Evolutionary conservation across 2,329 filamentous ascomycete genomes (phyloP).

Genomic region (Ophiosphaerella narmari): DNA sequence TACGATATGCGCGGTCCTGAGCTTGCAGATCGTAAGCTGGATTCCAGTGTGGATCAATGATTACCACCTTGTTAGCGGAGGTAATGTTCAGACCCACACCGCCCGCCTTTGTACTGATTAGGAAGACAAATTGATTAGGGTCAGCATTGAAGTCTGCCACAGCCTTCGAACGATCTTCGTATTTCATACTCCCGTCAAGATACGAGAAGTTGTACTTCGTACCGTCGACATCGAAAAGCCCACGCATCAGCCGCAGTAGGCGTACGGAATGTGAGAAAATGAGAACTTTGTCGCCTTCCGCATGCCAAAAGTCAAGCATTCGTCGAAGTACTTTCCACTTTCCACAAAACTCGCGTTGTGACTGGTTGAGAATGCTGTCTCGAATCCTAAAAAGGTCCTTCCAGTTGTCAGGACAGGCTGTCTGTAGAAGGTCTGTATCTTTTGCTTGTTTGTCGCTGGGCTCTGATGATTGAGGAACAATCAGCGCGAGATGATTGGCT

Average conservation of each 20-base stretch:
- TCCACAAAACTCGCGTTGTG: slow-evolving; percentile 89
- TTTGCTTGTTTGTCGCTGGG: slow-evolving; percentile 73
- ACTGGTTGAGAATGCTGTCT: slow-evolving; percentile 78
- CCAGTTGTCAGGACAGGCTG: slow-evolving; percentile 77
- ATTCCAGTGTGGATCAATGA: slow-evolving; percentile 98
- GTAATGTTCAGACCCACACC: slow-evolving; percentile 96
- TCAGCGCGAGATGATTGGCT: slow-evolving; percentile 86
- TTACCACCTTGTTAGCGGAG: slow-evolving; percentile 95
- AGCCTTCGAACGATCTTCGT: slow-evolving; percentile 78
- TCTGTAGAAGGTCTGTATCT: slow-evolving; percentile 73
- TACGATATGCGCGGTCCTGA: slow-evolving; percentile 93
- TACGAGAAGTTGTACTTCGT: slow-evolving; percentile 86
- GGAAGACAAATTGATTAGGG: slow-evolving; percentile 85
- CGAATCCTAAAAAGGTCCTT: slow-evolving; percentile 72
- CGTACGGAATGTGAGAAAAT: slow-evolving; percentile 93
- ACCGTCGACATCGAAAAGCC: slow-evolving; percentile 79
- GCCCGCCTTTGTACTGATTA: slow-evolving; percentile 92
- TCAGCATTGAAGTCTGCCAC: slow-evolving; percentile 94
- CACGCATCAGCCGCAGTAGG: slow-evolving; percentile 79
- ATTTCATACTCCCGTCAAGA: slow-evolving; percentile 80
- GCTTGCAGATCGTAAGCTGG: slow-evolving; percentile 93
- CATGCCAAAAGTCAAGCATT: slow-evolving; percentile 86
- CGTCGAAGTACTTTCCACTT: slow-evolving; percentile 95
- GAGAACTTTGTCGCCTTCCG: slow-evolving; percentile 88
- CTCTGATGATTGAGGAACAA: slow-evolving; percentile 73